Evolutionary conservation across 768 basidiomycete genomes (phyloP), one percentile per base, ranked within the genome.

Genomic region (Phlebiopsis flavidoalba): DNA sequence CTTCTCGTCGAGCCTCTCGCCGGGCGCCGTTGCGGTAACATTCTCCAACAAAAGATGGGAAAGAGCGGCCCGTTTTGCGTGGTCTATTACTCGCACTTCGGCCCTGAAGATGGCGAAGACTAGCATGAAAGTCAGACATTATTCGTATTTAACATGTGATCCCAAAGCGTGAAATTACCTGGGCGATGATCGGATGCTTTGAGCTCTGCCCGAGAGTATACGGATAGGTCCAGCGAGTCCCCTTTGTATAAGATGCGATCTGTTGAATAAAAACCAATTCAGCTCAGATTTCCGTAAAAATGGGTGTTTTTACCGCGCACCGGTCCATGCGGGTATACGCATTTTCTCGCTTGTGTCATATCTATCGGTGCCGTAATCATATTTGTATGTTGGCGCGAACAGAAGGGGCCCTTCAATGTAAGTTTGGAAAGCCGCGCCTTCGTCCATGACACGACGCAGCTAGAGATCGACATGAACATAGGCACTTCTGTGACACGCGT

Each of bases 321-420:
- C 94, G 67, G 96, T 98, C 95, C 95, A 98, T 17, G 96, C 93
- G 5, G 97, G 97, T 69, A 97, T 89, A 24, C 97, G 84, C 82
- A 88, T 85, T 77, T 98, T 99, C 74, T 98, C 97, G 70, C 93
- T 91, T 14, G 93, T 90, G 72, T 99, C 97, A 71, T 98, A 99
- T 52, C 80, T 79, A 63, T 97, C 89, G 8, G 94, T 86, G 10
- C 86, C 84, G 6, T 88, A 69, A 69, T 90, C 87, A 69, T 95
- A 98, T 64, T 93, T 91, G 76, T 99, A 98, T 1, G 96, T 99
- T 8, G 97, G 97, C 14, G 85, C 79, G 76, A 99, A 99, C n/a
- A 91, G 69, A 17, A 98, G 72, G 0, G 92, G 91, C 0, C 93
- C 96, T 73, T 99, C 97, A 58, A 87, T 80, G 65, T 93, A 98